Evolutionary conservation across 768 basidiomycete genomes (phyloP), one percentile per base, ranked within the genome.

Genomic region (Dacryopinax primogenitus): DNA sequence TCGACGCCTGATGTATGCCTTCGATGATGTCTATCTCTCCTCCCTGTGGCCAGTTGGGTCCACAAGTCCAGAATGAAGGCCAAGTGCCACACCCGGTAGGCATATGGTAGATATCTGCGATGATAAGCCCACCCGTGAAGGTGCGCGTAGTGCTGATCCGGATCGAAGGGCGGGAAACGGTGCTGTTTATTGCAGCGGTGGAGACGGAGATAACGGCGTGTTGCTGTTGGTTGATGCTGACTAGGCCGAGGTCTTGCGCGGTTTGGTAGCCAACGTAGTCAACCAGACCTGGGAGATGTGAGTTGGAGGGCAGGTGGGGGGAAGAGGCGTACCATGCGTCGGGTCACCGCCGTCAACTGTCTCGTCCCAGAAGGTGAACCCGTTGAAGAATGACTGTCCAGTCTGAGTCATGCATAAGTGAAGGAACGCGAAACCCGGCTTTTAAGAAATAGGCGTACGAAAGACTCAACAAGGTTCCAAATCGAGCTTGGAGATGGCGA

Each of bases 21-120:
- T 92, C 90, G 15, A 92, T 74, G 68, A 91, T 90, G 73, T 91
- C 89, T 34, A 91, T 91, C 76, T 92, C 88, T 63, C 88, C 88
- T 0, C 75, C 77, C 0, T 77, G 78, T 6, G 86, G 86, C 86
- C 86, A 87, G 67, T 81, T 81, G 3, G 82, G 84, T 45, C 85
- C 73, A 70, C 41, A 78, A 12, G 45, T 63, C 63, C 47, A 45
- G 6, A 79, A 80, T 73, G 65, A 82, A 75, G 89, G 90, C 91
- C 90, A 92, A 28, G 85, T 86, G 36, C 86, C 92, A 74, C 92
- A 94, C 15, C 92, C 92, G 0, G 85, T 85, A 7, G 92, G 92
- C 86, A 93, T 91, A 73, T 95, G 92, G 28, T 84, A 79, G 28
- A 90, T 82, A 74, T 94, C 91, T 80, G 93, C 80, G 51, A 93